Evolutionary conservation across 2,329 filamentous ascomycete species (phyloP), one percentile per base, ranked within the genome.

Genomic region (Alternaria dauci): DNA sequence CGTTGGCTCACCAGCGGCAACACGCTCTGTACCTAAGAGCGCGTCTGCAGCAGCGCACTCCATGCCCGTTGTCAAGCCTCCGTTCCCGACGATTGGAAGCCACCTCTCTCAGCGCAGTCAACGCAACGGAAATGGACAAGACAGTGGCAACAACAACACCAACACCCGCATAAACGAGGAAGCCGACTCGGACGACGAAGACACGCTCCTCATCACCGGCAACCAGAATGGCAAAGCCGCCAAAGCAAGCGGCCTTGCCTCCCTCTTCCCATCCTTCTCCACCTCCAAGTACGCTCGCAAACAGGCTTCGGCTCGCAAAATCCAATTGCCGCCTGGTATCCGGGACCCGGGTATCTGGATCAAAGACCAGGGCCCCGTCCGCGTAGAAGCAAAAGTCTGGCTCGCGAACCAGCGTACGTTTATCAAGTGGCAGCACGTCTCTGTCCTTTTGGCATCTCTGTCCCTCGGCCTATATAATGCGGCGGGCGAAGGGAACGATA

Each of bases 341-440:
- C 87, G 87, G 23, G 89, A 96, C 74, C 95, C 95, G 2, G 88
- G 86, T 8, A 85, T 88, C 67, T 96, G 94, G 89, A 92, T 99
- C 84, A 99, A 99, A 83, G 96, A 99, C 79, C 87, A 91, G 34
- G 94, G 95, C 3, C 91, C 93, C 36, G 86, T 98, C 66, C 91
- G 93, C 75, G 93, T 99, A 58, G 95, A 99, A 81, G 93, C 93
- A 63, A 99, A 99, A 81, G 94, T 99, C 30, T 99, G 95, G 94
- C 89, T 99, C 58, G 95, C 95, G 55, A 99, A 99, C 79, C 94
- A 99, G 81, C 90, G 95, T 63, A 99, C 95, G 0, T 99, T 97
- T 77, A 90, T 99, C 79, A 98, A 97, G 80, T 99, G 95, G 95
- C 92, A 98, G 82, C 94, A 98, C 78, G 93, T 99, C 72, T 90